A percentile compares a stretch with the other conserved stretches of the same genome.
Conservation (phyloP, 352 stramenopile genomes). For the Peronospora tabacina region DNA sequence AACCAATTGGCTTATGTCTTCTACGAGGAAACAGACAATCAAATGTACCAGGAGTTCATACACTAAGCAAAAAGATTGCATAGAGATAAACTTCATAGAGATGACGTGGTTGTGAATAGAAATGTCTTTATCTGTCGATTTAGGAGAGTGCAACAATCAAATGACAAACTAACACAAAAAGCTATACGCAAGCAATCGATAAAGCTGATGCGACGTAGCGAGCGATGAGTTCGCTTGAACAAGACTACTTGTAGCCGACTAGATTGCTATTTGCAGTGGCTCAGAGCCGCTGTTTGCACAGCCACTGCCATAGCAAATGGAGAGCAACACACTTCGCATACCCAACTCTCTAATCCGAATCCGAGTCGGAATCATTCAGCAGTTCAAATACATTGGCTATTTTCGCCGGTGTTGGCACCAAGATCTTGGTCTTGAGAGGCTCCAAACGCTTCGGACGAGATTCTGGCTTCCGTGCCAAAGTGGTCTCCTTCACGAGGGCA, state of each 20-base stretch:
- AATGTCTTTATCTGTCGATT: slow-evolving; percentile 8
- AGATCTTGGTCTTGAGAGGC: slow-evolving; percentile 45
- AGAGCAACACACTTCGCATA: slow-evolving; percentile 9
- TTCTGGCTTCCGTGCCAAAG: slow-evolving; percentile 37
- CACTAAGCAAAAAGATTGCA: slow-evolving; percentile 28
- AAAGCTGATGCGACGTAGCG: slow-evolving; percentile 23
- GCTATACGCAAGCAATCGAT: slow-evolving; percentile 14
- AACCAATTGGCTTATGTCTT: slow-evolving; percentile 68
- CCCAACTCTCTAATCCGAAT: slow-evolving; percentile 38
- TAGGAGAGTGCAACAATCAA: background rate
- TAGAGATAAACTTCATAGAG: slow-evolving; percentile 13
- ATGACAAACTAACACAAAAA: slow-evolving; percentile 20
- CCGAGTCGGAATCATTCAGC: slow-evolving; percentile 63
- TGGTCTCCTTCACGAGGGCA: slow-evolving; percentile 22
- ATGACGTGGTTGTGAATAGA: slow-evolving; percentile 12
- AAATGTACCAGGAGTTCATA: slow-evolving; percentile 77
- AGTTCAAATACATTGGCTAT: slow-evolving; percentile 56
- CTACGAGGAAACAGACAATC: slow-evolving; percentile 74
- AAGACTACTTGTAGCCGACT: slow-evolving; percentile 23
- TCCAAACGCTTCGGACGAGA: slow-evolving; percentile 40
- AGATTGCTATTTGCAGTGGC: slow-evolving; percentile 4
- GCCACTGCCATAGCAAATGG: slow-evolving; percentile 8
- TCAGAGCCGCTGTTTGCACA: background rate
- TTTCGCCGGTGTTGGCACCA: slow-evolving; percentile 47
- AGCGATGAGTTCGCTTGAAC: slow-evolving; percentile 20